Base-by-base conservation (phyloP, 345 rosid species). In the Populus ilicifolia region DNA sequence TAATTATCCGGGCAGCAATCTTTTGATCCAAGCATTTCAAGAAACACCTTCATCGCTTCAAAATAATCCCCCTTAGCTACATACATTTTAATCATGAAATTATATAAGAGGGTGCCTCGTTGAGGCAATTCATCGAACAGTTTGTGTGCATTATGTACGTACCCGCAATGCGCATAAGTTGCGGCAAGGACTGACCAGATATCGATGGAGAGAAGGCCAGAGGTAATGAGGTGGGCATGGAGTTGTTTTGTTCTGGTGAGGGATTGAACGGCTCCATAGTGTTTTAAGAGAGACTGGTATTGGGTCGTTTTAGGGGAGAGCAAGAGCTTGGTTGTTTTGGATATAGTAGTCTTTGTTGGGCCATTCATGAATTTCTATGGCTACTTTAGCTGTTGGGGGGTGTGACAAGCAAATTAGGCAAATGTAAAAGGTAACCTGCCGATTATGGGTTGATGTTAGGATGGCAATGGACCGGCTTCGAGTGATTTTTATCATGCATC, bases 111-210 rank as follows among this genome's bases (percentile, higher is more conserved):
- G 52, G 79, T 38, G 36, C 81, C 85, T 74, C 85, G 83, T 36
- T 84, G 25, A 73, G 88, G 88, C 85, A 85, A 72, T 87, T 83
- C 82, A 36, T 91, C 90, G 72, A 91, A 89, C 88, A 88, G 41
- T 23, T 80, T 86, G 11, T 83, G 88, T 9, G 89, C 90, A 72
- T 76, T 33, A 0, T 52, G 27, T 16, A 74, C 35, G 38, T 70
- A 63, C 61, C 85, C 82, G 2, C 83, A 86, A 0, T 61, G 29
- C 0, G 80, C 86, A 25, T 87, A 87, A 0, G 80, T 69, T 0
- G 9, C n/a, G 2, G 77, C 72, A 21, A 89, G 81, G 56, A 70
- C 73, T 29, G 83, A 78, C 9, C 73, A 46, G 35, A 91, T 76
- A 67, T 65, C 46, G 69, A 73, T 5, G 39, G 80, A 72, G 29